Conservation (phyloP, 2,329 filamentous ascomycete species). For the Neofusicoccum laricinum region DNA sequence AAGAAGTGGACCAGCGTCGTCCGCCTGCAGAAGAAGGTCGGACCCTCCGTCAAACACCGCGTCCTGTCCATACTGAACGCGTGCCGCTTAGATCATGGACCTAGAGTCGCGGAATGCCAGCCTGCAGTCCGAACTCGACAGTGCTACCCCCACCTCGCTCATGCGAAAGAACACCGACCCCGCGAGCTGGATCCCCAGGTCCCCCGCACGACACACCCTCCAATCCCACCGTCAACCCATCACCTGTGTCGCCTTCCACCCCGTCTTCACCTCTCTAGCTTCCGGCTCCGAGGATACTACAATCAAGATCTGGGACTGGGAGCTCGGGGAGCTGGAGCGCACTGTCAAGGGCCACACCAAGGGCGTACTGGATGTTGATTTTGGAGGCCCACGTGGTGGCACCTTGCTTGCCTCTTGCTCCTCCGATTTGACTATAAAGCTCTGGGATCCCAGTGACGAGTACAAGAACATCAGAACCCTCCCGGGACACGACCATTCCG, state of each 20-base stretch:
- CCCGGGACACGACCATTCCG: conserved; percentile 87
- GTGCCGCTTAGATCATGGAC: conserved; percentile 73
- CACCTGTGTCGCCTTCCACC: conserved; percentile 88
- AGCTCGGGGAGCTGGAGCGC: conserved; percentile 82
- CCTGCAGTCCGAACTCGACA: conserved; percentile 81
- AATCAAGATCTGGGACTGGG: conserved; percentile 98
- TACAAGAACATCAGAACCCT: conserved; percentile 95
- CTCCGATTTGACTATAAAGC: conserved; percentile 86
- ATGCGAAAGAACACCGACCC: conserved; percentile 81
- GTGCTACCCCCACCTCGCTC: conserved; percentile 74
- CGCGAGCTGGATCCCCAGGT: conserved; percentile 78
- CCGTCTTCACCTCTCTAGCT: conserved; percentile 83
- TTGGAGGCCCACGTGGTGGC: conserved; percentile 77
- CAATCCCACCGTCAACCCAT: conserved; percentile 79
- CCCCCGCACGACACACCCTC: conserved; percentile 75
- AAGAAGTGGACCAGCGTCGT: conserved; percentile 99
- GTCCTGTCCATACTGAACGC: neutral
- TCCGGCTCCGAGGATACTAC: conserved; percentile 89
- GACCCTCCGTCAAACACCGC: conserved; percentile 17
- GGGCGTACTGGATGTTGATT: conserved; percentile 84
- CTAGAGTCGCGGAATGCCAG: conserved; percentile 71
- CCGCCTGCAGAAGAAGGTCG: conserved; percentile 88
- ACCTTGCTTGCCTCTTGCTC: conserved; percentile 81
- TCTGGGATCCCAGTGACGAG: conserved; percentile 89
- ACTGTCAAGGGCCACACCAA: conserved; percentile 93